phyloP scores from a whole-genome alignment of 2,329 filamentous ascomycete genomes.

The Cercospora berteroae region DNA sequence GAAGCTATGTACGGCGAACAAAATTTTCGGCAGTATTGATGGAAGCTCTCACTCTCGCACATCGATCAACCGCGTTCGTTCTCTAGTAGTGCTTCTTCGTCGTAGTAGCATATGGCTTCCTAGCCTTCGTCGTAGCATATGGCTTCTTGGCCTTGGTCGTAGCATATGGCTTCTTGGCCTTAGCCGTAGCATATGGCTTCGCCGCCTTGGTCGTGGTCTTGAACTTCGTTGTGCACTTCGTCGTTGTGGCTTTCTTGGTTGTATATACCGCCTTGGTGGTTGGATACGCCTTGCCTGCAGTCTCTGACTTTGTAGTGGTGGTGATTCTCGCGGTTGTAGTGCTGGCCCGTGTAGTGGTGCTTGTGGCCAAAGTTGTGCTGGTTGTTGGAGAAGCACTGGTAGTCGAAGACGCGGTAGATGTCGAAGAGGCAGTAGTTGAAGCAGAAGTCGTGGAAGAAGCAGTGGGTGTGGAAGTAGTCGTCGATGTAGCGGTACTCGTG shows the following conservation, averaged over 20 bases:
- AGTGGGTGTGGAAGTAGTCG: no score
- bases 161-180: background rate
- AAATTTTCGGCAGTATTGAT: background rate
- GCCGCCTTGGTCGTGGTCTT: background rate
- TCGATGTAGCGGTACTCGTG: background rate
- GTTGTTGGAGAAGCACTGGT: background rate
- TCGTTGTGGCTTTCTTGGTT: background rate
- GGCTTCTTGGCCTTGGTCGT: background rate
- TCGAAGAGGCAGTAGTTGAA: background rate
- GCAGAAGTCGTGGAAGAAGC: no score
- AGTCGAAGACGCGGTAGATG: background rate
- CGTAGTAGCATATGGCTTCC: background rate
- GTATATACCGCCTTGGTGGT: background rate
- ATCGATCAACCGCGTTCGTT: background rate
- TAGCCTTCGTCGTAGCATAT: background rate
- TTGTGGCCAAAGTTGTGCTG: background rate
- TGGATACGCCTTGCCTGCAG: background rate
- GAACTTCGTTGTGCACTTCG: background rate
- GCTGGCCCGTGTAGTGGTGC: background rate
- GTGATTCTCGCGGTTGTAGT: background rate
- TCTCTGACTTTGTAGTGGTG: background rate
- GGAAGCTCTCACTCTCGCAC: no score
- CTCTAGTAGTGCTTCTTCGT: background rate
- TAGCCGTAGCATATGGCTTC: background rate
- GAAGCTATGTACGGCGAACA: background rate